Evolutionary conservation across 768 basidiomycete genomes (phyloP).

Genomic region (Suillus placidus): DNA sequence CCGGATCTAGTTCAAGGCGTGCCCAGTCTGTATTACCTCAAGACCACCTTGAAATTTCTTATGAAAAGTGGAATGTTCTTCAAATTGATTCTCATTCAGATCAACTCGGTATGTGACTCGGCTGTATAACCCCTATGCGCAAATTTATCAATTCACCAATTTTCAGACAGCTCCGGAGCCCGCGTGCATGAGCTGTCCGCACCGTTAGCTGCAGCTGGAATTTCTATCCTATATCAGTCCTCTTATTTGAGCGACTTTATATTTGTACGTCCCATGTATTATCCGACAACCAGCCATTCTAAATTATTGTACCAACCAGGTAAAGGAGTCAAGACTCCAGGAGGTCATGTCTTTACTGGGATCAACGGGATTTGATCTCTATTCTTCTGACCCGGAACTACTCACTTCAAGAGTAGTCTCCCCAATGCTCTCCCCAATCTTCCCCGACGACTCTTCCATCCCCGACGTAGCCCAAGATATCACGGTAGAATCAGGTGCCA

Average conservation of each 20-base stretch:
- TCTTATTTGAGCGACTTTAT: slow-evolving; percentile 85
- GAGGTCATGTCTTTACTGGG: slow-evolving; percentile 64
- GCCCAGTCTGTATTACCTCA: slow-evolving; percentile 25
- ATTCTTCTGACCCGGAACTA: slow-evolving; percentile 47
- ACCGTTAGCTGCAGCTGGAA: slow-evolving; percentile 73
- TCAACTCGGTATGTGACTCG: slow-evolving; percentile 52
- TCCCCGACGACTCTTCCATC: slow-evolving; percentile 33
- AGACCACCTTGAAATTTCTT: slow-evolving; percentile 68
- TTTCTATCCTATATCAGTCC: slow-evolving; percentile 82
- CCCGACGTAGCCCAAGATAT: slow-evolving; percentile 33
- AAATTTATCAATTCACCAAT: slow-evolving; percentile 13
- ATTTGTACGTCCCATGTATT: slow-evolving; percentile 51
- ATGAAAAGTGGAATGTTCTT: slow-evolving; percentile 76
- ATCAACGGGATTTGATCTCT: slow-evolving; percentile 67
- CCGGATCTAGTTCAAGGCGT: slow-evolving; percentile 33
- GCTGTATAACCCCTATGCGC: slow-evolving; percentile 8
- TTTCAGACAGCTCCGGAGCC: slow-evolving; percentile 65
- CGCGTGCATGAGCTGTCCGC: slow-evolving; percentile 77
- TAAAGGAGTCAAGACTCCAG: slow-evolving; percentile 64
- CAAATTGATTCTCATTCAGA: slow-evolving; percentile 83
- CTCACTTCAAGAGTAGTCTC: slow-evolving; percentile 34
- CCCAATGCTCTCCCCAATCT: slow-evolving; percentile 35
- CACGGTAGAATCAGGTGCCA: slow-evolving; percentile 40
- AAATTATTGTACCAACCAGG: slow-evolving; percentile 40
- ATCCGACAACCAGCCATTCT: background rate